Base-by-base conservation (phyloP, 345 rosid genomes). In the Dipteronia sinensis region DNA sequence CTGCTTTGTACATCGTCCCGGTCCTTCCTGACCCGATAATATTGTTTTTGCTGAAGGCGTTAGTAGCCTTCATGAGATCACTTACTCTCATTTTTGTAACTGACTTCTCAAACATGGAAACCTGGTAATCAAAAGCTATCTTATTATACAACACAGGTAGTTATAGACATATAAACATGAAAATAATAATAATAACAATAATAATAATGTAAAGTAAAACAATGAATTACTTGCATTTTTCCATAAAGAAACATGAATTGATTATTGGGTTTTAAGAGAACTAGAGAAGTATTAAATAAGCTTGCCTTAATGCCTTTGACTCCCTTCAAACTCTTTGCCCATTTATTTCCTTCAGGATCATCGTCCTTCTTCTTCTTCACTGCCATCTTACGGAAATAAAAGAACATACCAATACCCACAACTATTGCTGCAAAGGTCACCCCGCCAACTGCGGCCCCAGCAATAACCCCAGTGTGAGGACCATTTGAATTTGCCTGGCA, bases 321-420 rank as follows among this genome's bases (percentile, higher is more conserved):
- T 85, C 88, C 92, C 80, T 86, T 88, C 76, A 95, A 84, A 85
- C 77, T 84, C 91, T 85, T 92, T 10, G 98, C 88, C 97, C 98
- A 95, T 80, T 84, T 91, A 82, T 95, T 95, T 77, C 98, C 98
- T 58, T 92, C 92, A 49, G 99, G 99, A 81, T 95, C 99, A 71
- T 89, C 94, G 7, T 85, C 89, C 90, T 88, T 93, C 94, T 86
- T 95, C 87, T 83, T 87, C 85, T 64, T 84, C 75, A 58, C 70
- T 75, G 87, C 70, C 75, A 83, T 44, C 82, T 70, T 90, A 73
- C 97, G 93, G 84, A 76, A 76, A 78, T 86, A 87, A 82, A 89
- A 82, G 86, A 85, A 78, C 89, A 91, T 8, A 27, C 58, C 88
- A 40, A 86, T 64, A 56, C 82, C 90, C 61, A 90, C 84, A 63